Percentiles rank a stretch among this genome's conserved stretches.
phyloP scores from a whole-genome alignment of 2,329 filamentous ascomycete genomes.

The Metarhizium album region DNA sequence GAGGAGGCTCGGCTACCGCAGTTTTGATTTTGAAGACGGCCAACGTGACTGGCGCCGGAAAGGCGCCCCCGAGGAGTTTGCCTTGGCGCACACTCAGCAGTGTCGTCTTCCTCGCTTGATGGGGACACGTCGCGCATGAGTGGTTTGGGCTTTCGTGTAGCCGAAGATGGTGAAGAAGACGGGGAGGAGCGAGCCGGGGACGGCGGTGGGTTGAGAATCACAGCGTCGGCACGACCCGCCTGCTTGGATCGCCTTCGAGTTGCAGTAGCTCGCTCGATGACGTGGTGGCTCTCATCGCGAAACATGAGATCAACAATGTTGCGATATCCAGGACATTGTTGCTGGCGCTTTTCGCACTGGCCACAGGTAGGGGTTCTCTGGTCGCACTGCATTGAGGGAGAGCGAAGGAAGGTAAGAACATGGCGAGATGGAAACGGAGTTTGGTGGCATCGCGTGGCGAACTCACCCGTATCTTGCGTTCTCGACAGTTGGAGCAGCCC shows the following conservation, averaged over 20 bases:
- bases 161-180: conserved; percentile 2
- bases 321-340: conserved; percentile 43
- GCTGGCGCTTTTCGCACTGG: conserved; percentile 42
- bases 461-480: conserved; percentile 45
- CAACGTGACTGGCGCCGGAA: neutral
- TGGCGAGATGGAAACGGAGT: neutral
- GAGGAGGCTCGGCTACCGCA: neutral
- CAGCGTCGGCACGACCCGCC: conserved; percentile 5
- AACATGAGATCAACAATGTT: conserved; percentile 47
- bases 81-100: neutral
- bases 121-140: conserved; percentile 2
- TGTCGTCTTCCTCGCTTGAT: conserved; percentile 1
- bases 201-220: neutral
- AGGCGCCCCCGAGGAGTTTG: neutral
- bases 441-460: conserved; percentile 2
- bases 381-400: conserved; percentile 34
- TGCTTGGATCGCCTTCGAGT: conserved; percentile 16
- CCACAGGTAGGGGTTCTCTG: conserved; percentile 40
- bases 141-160: conserved; percentile 3
- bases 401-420: neutral
- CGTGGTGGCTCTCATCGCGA: conserved; percentile 44
- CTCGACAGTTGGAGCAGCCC: conserved; percentile 43
- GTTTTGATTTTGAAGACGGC: neutral
- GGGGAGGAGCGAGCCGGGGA: conserved; percentile 1
- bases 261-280: conserved; percentile 39